Base-by-base conservation (phyloP, 31 red algal genomes). In the Asparagopsis taxiformis region DNA sequence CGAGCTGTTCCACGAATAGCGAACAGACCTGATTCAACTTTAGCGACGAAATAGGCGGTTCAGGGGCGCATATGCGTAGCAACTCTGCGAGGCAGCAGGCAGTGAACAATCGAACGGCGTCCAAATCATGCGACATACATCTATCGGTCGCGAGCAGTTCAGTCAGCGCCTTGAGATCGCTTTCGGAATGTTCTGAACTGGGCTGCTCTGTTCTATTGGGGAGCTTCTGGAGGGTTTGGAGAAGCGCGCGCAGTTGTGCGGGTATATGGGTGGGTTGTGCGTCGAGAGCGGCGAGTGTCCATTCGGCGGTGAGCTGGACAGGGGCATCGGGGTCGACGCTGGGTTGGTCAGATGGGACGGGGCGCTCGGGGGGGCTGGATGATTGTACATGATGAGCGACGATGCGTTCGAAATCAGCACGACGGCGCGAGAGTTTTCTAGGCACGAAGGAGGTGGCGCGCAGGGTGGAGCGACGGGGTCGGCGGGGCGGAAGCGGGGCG, bases 1-100 rank as follows among this genome's bases (percentile, higher is more conserved):
- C 54, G 8, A 88, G 72, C 55, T 88, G 84, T 19, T 88, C 73
- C n/a, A 88, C 44, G 35, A 88, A 88, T 1, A 88, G 49, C 6
- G 53, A 11, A 37, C 73, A 69, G 24, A 88, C 72, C 1, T 77
- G 50, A 59, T 64, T 49, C 2, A 79, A 56, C 31, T 78, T 78
- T n/a, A 41, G 65, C 32, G 75, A 35, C 20, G 71, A 55, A 8
- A 88, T 30, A 3, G 66, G 73, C 5, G 84, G 84, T 4, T 88
- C 57, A 1, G 84, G 84, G 32, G 84, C 84, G 43, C 36, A 72
- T 15, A 88, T 72, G 8, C 84, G 84, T 49, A 88, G 66, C 32
- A 88, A 17, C 57, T 88, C 84, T 25, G 72, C 64, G 55, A 88
- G 55, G 16, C 55, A 62, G 32, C 84, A 88, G 33, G 84, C 84